Evolutionary conservation across 2,329 filamentous ascomycete species (phyloP), one percentile per base, ranked within the genome.

Genomic region (Cercospora sp.): DNA sequence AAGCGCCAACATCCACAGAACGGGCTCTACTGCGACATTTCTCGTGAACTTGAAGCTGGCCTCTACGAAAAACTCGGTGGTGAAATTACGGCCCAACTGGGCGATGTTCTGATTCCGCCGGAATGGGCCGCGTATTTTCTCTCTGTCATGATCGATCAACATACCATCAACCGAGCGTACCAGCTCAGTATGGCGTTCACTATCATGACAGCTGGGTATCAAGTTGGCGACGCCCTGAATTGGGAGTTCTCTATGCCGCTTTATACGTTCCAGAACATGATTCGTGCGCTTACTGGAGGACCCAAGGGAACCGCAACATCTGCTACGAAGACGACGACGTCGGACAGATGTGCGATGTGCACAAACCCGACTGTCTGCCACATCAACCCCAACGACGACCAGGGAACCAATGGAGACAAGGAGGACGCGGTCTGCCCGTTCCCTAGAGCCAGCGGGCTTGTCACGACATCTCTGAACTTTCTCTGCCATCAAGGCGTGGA

Each of bases 291-390:
- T 2, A 23, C 20, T 5, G 53, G 20, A 31, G 53, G 20, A 28
- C 10, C 10, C 0, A 23, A 20, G n/a, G 30, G 60, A n/a, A 60
- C 65, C 1, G 48, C 53, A 9, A 67, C 60, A 7, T 23, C 33
- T 5, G 48, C 59, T 8, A 61, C 31, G n/a, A 57, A 53, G 12
- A 57, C 36, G 16, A 45, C 48, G 7, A 64, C 53, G 3, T 42
- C 61, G 28, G 48, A 68, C 26, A 16, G 5, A 13, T 68, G 66
- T 20, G 57, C 55, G 1, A 63, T 65, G 42, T 68, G 66, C 58
- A 65, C 62, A 0, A 58, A 57, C 31, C 30, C 62, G 5, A 58
- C 55, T 4, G 45, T 57, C 3, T 68, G 66, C 18, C 6, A n/a
- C n/a, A 12, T 68, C 40, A 36, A 62, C 28, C 48, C 62, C 0